A percentile compares a stretch with the other conserved stretches of the same genome.
Evolutionary conservation across 139 green algal genomes (phyloP).

Genomic region (Coccomyxa sp.): DNA sequence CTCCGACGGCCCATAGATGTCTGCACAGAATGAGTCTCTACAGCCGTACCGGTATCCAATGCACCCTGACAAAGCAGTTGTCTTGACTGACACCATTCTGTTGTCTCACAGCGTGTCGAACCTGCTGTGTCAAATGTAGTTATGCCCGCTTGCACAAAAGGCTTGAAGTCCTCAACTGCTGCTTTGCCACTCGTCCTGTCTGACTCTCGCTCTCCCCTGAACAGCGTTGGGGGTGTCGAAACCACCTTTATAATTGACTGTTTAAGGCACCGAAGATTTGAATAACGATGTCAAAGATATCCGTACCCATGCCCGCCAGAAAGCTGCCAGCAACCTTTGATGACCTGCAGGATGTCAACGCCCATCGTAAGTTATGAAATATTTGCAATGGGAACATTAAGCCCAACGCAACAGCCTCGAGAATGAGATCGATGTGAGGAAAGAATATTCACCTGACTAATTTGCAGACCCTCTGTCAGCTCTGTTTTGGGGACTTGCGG

Average conservation of each 20-base stretch:
- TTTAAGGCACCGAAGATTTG: not conserved
- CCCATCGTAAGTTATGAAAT: not conserved
- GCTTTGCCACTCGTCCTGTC: conserved; percentile 64
- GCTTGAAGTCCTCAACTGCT: conserved; percentile 60
- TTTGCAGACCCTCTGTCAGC: not conserved
- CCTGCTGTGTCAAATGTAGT: conserved; percentile 65
- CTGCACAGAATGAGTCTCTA: not conserved
- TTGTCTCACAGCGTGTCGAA: too few species aligned
- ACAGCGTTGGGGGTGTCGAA: not conserved
- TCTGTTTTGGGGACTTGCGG: too few species aligned
- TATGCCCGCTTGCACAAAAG: conserved; percentile 55
- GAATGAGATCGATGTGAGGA: not conserved
- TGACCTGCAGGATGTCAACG: conserved; percentile 17
- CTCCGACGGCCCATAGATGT: conserved; percentile 46
- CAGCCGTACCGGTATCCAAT: not conserved
- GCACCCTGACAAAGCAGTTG: not conserved
- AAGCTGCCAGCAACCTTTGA: conserved; percentile 78
- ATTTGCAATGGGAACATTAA: not conserved
- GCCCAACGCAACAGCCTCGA: too few species aligned
- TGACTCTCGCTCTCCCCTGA: conserved; percentile 44
- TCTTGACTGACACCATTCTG: not conserved
- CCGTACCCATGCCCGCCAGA: conserved; percentile 56
- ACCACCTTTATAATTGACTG: not conserved
- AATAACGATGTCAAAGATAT: conserved; percentile 9
- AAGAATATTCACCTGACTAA: not conserved